These are phyloP conservation scores for Eleusine coracana DNA, from an alignment of 176 grass and related monocot species.

Conservation along the genomic window DNA sequence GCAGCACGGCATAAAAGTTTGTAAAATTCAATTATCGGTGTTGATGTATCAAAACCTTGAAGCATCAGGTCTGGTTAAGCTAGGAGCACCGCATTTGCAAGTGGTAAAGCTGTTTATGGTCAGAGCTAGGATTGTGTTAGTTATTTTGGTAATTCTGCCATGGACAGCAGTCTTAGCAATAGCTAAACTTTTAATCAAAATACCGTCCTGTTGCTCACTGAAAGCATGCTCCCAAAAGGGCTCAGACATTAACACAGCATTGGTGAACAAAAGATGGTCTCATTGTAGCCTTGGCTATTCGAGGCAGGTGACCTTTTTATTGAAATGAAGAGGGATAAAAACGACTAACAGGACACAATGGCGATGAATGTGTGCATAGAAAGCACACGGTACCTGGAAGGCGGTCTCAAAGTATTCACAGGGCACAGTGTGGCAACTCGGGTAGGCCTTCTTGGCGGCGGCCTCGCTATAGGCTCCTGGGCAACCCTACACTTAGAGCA, in stretches of 20 bases:
- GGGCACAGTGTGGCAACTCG: constrained; percentile 74
- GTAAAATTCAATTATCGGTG: not conserved
- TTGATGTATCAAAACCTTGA: not conserved
- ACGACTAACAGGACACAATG: not conserved
- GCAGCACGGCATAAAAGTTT: not conserved
- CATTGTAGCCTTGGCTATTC: not conserved
- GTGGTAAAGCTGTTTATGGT: not conserved
- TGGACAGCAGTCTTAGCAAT: not conserved
- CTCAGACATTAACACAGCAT: not conserved
- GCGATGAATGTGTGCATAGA: not conserved
- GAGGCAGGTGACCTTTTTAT: not conserved
- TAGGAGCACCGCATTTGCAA: not conserved
- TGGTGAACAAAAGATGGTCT: not conserved
- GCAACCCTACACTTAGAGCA: constrained; percentile 52
- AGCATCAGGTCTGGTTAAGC: not conserved
- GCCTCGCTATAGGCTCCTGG: constrained; percentile 84
- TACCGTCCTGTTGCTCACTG: not conserved
- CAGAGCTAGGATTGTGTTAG: not conserved
- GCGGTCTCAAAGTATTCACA: constrained; percentile 80
- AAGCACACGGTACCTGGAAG: constrained; percentile 50
- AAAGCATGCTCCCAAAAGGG: not conserved
- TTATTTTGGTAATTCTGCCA: not conserved
- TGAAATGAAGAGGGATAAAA: not conserved
- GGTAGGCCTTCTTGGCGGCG: constrained; percentile 77
- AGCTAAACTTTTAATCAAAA: not conserved